Conservation (phyloP, 768 basidiomycete genomes). For the Pulveroboletus sp. region DNA sequence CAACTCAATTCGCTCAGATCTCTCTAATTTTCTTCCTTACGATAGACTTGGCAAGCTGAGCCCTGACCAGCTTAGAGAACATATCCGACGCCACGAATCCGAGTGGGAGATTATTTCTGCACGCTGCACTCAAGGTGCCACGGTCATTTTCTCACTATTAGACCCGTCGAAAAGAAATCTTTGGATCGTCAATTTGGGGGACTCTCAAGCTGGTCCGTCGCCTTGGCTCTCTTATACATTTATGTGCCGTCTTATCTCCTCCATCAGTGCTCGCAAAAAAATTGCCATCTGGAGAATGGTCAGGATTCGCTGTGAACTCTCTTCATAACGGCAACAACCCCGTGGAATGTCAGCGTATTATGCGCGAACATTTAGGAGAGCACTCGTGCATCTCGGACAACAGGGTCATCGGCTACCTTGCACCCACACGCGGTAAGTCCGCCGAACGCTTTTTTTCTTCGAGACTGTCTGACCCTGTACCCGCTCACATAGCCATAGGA, state of each 20-base stretch:
- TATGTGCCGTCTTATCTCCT: conserved; percentile 1
- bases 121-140: conserved; percentile 33
- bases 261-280: conserved; percentile 23
- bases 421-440: conserved; percentile 36
- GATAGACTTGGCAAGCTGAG: conserved; percentile 35
- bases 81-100: conserved; percentile 35
- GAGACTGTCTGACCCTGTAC: conserved; percentile 15
- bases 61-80: conserved; percentile 38
- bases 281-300: conserved; percentile 19
- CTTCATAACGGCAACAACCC: conserved; percentile 32
- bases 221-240: not conserved
- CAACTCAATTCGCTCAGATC: conserved; percentile 39
- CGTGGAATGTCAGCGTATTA: conserved; percentile 25
- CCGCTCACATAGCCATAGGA: conserved; percentile 28
- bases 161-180: conserved; percentile 28
- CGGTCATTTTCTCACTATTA: conserved; percentile 31
- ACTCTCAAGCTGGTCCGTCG: conserved; percentile 33
- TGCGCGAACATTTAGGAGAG: conserved; percentile 32
- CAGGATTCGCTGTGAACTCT: conserved; percentile 20
- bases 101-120: conserved; percentile 36
- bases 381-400: conserved; percentile 26
- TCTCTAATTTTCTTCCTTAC: conserved; percentile 43
- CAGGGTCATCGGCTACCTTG: conserved; percentile 37
- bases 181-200: conserved; percentile 35
- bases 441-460: not conserved